A percentile compares a stretch with the other conserved stretches of the same genome.
These are phyloP conservation scores for Ulmus americana DNA, from an alignment of 331 rosid species.

Conservation along the genomic window DNA sequence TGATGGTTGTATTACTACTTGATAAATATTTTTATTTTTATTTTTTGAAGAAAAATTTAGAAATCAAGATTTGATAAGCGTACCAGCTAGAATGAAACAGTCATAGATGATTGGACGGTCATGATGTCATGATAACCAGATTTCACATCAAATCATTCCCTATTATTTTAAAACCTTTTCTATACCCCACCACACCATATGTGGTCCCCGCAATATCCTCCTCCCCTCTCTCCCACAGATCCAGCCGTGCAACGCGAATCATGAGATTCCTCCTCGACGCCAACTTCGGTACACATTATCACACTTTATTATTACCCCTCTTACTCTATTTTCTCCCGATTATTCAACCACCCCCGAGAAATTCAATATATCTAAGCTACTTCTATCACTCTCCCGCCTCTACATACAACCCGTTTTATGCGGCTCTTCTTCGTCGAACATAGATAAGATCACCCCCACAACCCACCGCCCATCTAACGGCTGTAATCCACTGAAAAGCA, in stretches of 20 bases:
- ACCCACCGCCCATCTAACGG: constrained; percentile 34
- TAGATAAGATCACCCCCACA: constrained; percentile 60
- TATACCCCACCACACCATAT: not conserved
- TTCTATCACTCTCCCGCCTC: constrained; percentile 8
- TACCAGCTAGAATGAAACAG: constrained; percentile 31
- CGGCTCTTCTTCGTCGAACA: constrained; percentile 48
- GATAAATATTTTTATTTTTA: not conserved
- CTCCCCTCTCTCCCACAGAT: constrained; percentile 31
- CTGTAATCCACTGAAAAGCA: not conserved
- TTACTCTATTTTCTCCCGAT: not conserved
- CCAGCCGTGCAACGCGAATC: constrained; percentile 55
- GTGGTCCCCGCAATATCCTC: constrained; percentile 37
- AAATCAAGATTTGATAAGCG: constrained; percentile 17
- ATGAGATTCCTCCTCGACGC: constrained; percentile 35
- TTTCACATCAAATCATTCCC: constrained; percentile 43
- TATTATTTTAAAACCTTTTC: constrained; percentile 12
- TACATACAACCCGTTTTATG: constrained; percentile 51
- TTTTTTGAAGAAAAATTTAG: not conserved
- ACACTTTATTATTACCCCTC: constrained; percentile 25
- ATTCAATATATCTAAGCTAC: not conserved
- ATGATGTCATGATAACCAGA: constrained; percentile 52
- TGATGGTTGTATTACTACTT: not conserved
- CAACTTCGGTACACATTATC: constrained; percentile 24
- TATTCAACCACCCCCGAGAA: not conserved
- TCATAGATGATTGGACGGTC: constrained; percentile 62